Evolutionary conservation across 1,284 basidiomycete species (phyloP).

Genomic region (Phellopilus nigrolimitatus): DNA sequence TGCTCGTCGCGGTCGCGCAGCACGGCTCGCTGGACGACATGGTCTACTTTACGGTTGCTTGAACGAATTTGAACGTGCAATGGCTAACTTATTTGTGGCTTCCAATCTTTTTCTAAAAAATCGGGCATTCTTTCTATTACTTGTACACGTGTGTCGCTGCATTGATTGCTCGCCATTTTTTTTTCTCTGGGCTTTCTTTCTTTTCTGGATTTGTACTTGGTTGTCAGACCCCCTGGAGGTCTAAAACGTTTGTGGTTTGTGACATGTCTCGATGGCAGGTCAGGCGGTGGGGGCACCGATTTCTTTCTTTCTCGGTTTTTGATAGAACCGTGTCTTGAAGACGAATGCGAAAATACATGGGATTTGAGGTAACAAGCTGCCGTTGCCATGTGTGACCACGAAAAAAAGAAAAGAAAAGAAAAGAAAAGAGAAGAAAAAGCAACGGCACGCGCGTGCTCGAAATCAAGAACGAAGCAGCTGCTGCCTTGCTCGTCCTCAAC

Average conservation of each 20-base stretch:
- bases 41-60: constrained; percentile 52
- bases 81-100: constrained; percentile 1
- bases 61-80: background rate
- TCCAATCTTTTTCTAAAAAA: background rate
- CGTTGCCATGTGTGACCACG: no score
- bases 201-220: no score
- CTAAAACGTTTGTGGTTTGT: background rate
- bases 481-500: background rate
- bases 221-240: no score
- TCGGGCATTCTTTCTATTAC: background rate
- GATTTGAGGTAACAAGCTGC: no score
- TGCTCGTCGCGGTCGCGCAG: constrained; percentile 48
- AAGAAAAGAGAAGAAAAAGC: no score
- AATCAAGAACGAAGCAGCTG: background rate
- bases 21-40: constrained; percentile 59
- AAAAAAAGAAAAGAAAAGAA: no score
- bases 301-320: background rate
- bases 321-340: background rate
- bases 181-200: no score
- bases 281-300: background rate
- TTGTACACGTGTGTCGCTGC: background rate
- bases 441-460: background rate
- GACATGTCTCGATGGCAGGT: background rate
- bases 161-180: background rate
- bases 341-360: background rate